Conservation (phyloP, 176 grass and related monocot species). For the Leersia perrieri region DNA sequence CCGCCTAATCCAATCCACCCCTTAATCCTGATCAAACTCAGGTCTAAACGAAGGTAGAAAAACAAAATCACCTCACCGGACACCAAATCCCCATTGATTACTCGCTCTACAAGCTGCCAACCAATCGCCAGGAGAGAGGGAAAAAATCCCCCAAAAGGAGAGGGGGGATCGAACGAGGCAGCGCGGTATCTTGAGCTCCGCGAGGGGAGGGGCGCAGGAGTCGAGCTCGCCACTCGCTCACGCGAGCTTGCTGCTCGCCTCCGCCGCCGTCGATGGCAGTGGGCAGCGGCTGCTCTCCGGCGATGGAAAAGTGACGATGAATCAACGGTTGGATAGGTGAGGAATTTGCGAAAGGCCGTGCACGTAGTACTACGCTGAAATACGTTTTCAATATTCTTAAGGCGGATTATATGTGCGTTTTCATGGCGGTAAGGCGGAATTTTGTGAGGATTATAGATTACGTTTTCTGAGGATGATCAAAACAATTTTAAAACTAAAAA, state of each 20-base stretch:
- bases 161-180: too few species aligned
- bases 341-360: too few species aligned
- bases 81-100: background rate
- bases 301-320: too few species aligned
- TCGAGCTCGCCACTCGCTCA: slow-evolving; percentile 46
- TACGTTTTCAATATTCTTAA: background rate
- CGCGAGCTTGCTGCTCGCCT: slow-evolving; percentile 42
- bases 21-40: background rate
- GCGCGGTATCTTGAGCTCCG: slow-evolving; percentile 53
- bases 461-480: too few species aligned
- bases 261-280: slow-evolving; percentile 38
- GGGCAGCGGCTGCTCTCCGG: background rate
- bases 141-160: background rate
- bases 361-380: too few species aligned
- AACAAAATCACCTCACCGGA: background rate
- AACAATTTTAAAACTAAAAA: too few species aligned
- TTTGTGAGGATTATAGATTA: too few species aligned
- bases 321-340: too few species aligned
- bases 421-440: background rate
- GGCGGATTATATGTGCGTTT: background rate
- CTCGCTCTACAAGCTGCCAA: background rate
- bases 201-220: slow-evolving; percentile 34
- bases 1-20: background rate
- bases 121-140: too few species aligned
- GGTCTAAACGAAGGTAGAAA: background rate